Evolutionary conservation across 2,329 filamentous ascomycete species (phyloP).

Genomic region (Talaromyces sp.): DNA sequence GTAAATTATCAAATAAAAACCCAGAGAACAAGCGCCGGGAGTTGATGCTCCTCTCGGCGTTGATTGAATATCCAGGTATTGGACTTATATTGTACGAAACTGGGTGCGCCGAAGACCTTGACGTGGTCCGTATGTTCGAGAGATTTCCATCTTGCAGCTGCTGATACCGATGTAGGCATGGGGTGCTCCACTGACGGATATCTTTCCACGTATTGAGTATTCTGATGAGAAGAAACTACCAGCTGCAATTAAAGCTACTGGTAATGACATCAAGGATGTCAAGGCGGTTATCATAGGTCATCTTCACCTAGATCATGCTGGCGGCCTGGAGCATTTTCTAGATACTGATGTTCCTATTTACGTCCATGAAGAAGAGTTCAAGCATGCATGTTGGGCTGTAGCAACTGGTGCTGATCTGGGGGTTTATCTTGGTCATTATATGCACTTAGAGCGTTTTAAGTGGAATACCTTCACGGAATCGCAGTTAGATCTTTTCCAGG

Average conservation of each 20-base stretch:
- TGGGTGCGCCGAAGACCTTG: too few species aligned
- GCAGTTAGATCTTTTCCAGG: too few species aligned
- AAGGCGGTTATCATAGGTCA: conserved; percentile 50
- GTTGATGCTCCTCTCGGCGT: too few species aligned
- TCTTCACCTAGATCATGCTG: conserved; percentile 51
- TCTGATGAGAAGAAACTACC: background rate
- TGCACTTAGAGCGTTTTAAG: background rate
- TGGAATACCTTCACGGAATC: too few species aligned
- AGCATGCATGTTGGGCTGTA: conserved; percentile 47
- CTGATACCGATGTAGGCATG: too few species aligned
- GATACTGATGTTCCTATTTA: conserved; percentile 47
- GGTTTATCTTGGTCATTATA: conserved; percentile 34
- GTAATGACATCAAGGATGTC: conserved; percentile 49
- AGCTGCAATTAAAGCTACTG: conserved; percentile 37
- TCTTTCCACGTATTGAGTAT: background rate
- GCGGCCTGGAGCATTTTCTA: conserved; percentile 48
- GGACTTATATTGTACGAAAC: too few species aligned
- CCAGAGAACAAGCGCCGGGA: too few species aligned
- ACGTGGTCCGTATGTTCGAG: too few species aligned
- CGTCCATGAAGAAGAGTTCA: conserved; percentile 50
- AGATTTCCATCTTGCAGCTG: too few species aligned
- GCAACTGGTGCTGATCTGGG: conserved; percentile 44
- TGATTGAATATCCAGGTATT: too few species aligned
- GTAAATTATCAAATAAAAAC: too few species aligned
- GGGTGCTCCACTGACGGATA: too few species aligned